Conservation (phyloP, 345 rosid species). For the Litchi chinensis region DNA sequence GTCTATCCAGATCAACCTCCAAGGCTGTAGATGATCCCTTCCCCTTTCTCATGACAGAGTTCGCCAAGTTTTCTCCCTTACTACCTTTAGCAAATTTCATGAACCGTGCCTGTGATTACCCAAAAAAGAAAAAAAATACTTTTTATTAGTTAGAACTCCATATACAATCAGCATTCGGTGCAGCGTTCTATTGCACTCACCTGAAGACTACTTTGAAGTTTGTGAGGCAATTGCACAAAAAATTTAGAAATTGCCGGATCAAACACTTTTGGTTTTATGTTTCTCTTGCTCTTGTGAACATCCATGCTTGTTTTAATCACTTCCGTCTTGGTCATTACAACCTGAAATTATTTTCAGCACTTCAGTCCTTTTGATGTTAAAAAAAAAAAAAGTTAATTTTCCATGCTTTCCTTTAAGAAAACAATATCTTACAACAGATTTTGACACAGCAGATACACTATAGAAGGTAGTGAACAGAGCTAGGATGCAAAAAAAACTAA, state of each 20-base stretch:
- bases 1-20: slow-evolving; percentile 58
- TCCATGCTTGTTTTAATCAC: slow-evolving; percentile 29
- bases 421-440: not conserved
- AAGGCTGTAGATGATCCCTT: slow-evolving; percentile 38
- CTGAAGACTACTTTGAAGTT: slow-evolving; percentile 52
- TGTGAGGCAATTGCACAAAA: slow-evolving; percentile 57
- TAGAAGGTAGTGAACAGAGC: not conserved
- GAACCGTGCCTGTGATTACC: slow-evolving; percentile 50
- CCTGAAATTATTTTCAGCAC: slow-evolving; percentile 22
- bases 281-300: slow-evolving; percentile 30
- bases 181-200: slow-evolving; percentile 28
- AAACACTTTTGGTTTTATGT: slow-evolving; percentile 38
- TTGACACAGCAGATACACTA: not conserved
- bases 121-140: not conserved
- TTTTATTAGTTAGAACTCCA: slow-evolving; percentile 6
- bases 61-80: slow-evolving; percentile 28
- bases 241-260: slow-evolving; percentile 58
- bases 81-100: slow-evolving; percentile 45
- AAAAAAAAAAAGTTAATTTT: not conserved
- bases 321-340: slow-evolving; percentile 41
- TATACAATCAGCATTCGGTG: not conserved
- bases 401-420: not conserved
- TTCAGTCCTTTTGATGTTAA: not conserved
- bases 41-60: slow-evolving; percentile 41
- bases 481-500: not conserved